Evolutionary conservation across 2,329 filamentous ascomycete species (phyloP).

Genomic region (Cladophialophora bantiana): DNA sequence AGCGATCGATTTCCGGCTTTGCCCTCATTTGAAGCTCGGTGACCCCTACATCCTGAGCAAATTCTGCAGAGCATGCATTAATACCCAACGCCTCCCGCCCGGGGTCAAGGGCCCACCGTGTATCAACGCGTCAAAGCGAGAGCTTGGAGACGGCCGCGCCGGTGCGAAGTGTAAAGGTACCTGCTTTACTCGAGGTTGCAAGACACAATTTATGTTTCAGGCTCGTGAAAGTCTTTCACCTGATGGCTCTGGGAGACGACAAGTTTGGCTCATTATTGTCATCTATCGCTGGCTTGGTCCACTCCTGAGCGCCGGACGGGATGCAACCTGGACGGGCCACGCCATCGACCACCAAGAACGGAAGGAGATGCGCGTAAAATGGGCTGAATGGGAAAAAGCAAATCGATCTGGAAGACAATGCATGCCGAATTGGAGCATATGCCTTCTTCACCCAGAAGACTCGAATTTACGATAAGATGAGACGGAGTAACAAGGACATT

Average conservation of each 20-base stretch:
- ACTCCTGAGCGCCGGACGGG: constrained; percentile 31
- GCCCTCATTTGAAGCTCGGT: constrained; percentile 39
- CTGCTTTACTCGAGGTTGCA: constrained; percentile 40
- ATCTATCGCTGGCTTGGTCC: constrained; percentile 42
- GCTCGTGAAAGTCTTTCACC: constrained; percentile 38
- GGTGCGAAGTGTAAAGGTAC: constrained; percentile 39
- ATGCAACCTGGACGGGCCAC: constrained; percentile 37
- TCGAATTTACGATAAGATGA: constrained; percentile 36
- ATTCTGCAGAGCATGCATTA: constrained; percentile 41
- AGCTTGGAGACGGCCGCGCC: constrained; percentile 30
- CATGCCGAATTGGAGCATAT: constrained; percentile 42
- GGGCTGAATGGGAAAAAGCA: constrained; percentile 36
- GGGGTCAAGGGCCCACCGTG: constrained; percentile 39
- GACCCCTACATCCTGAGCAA: constrained; percentile 41
- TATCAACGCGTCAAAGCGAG: constrained; percentile 38
- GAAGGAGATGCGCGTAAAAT: constrained; percentile 38
- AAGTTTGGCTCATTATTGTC: constrained; percentile 41
- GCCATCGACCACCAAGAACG: constrained; percentile 35
- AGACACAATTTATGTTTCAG: constrained; percentile 42
- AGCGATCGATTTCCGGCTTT: constrained; percentile 39
- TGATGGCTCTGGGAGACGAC: constrained; percentile 39
- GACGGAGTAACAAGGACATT: background rate
- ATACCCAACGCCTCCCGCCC: constrained; percentile 39
- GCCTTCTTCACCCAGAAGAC: constrained; percentile 39
- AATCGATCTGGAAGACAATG: constrained; percentile 30